Evolutionary conservation across 192 early-diverging fungal genomes (phyloP).

Genomic region (Geranomyces michiganensis): DNA sequence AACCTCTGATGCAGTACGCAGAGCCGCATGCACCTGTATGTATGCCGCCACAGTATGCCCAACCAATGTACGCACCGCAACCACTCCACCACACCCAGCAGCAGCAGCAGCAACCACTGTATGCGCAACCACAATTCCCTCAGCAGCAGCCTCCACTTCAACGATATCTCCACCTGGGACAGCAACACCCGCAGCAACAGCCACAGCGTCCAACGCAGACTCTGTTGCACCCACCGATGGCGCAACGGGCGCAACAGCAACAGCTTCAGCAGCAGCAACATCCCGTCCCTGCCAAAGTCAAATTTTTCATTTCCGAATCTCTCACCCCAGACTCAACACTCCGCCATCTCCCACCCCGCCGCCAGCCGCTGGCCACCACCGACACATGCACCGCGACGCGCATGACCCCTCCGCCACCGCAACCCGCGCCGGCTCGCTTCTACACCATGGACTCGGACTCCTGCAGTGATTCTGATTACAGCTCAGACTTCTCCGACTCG

Average conservation of each 20-base stretch:
- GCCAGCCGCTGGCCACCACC: neutral
- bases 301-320: constrained; percentile 27
- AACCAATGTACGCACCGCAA: neutral
- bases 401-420: neutral
- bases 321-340: constrained; percentile 12
- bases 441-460: constrained; percentile 19
- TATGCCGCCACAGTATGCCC: neutral
- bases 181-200: constrained; percentile 1
- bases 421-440: neutral
- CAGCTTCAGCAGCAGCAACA: neutral
- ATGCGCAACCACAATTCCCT: neutral
- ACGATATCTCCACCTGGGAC: constrained; percentile 5
- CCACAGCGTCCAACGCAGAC: constrained; percentile 2
- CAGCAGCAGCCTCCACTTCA: constrained; percentile 2
- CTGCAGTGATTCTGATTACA: constrained; percentile 22
- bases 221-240: neutral
- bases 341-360: constrained; percentile 15
- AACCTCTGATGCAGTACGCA: constrained; percentile 12
- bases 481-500: constrained; percentile 35
- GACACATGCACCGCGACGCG: neutral
- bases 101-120: neutral
- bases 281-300: constrained; percentile 15
- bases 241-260: neutral
- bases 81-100: neutral
- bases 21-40: constrained; percentile 5